Evolutionary conservation across 495 filamentous ascomycete species (phyloP), one percentile per base, ranked within the genome.

Genomic region (Lasiosphaeria ovina): DNA sequence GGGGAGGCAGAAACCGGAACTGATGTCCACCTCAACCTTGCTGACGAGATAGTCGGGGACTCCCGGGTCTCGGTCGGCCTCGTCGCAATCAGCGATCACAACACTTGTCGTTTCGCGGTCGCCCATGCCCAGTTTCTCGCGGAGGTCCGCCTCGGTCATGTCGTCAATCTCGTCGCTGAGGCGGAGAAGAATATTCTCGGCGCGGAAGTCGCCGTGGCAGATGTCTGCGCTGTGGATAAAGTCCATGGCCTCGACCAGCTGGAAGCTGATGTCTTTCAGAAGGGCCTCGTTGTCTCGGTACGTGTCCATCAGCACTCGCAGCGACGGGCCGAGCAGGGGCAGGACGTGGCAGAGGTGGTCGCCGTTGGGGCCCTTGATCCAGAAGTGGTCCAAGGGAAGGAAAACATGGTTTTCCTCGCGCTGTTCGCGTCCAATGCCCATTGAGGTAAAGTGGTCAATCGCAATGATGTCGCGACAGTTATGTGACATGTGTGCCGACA

Each of bases 361-460:
- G 0, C 75, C 74, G 49, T 78, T 77, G 11, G 74, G 73, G 3
- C 76, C 76, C 16, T 72, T 53, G 12, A 77, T 38, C 64, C 57
- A 68, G 48, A 79, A 78, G n/a, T 72, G 55, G 31, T 74, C 66
- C 0, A 72, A 36, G 0, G 69, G 62, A 0, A 71, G 40, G 32
- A 42, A 6, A 7, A 77, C 56, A 35, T 64, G 54, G 6, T 64
- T 35, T 0, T 10, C 8, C 4, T 54, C 52, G n/a, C 36, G 52
- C 8, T 7, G 34, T 16, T 14, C 10, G 14, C 33, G 52, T 24
- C 24, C 24, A 24, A 24, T 24, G 35, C 17, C 34, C 34, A 54
- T 7, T 3, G 8, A 3, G 33, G 9, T n/a, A 6, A 38, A 14
- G 12, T 14, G 16, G 34, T 36, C 32, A 17, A 17, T 3, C 4